A percentile compares a stretch with the other conserved stretches of the same genome.
Conservation (phyloP, 768 basidiomycete species). For the Thelephora aurantiotincta region DNA sequence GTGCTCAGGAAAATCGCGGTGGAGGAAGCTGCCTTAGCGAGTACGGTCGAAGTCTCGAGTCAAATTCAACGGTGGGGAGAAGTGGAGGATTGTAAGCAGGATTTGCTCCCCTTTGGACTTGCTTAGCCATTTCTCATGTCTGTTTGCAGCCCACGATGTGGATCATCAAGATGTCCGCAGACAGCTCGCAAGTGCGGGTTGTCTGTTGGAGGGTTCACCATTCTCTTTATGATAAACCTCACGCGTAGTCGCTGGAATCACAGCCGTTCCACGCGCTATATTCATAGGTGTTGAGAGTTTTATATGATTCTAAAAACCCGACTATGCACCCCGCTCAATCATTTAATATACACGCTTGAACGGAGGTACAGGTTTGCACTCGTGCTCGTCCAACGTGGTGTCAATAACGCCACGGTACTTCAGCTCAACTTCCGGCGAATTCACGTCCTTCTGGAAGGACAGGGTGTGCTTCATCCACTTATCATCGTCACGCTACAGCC, state of each 20-base stretch:
- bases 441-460: constrained; percentile 74
- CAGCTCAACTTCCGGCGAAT: constrained; percentile 74
- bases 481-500: constrained; percentile 73
- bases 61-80: constrained; percentile 99
- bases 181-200: constrained; percentile 71
- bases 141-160: constrained; percentile 78
- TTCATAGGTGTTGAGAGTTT: too few species aligned
- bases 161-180: constrained; percentile 89
- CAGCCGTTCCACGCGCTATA: too few species aligned
- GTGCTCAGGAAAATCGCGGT: constrained; percentile 62
- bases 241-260: too few species aligned
- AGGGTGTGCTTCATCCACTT: constrained; percentile 94
- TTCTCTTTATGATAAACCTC: too few species aligned
- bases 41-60: constrained; percentile 87
- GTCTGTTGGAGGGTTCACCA: constrained; percentile 18
- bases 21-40: constrained; percentile 73
- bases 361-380: constrained; percentile 94
- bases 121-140: not conserved
- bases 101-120: not conserved
- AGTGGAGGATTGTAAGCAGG: constrained; percentile 88
- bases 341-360: constrained; percentile 89
- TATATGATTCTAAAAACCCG: not conserved
- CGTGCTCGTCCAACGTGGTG: constrained; percentile 84
- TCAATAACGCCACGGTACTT: constrained; percentile 80
- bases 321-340: not conserved